Conservation (phyloP, 78 protist genomes). For the Cavenderia fasciculata region DNA sequence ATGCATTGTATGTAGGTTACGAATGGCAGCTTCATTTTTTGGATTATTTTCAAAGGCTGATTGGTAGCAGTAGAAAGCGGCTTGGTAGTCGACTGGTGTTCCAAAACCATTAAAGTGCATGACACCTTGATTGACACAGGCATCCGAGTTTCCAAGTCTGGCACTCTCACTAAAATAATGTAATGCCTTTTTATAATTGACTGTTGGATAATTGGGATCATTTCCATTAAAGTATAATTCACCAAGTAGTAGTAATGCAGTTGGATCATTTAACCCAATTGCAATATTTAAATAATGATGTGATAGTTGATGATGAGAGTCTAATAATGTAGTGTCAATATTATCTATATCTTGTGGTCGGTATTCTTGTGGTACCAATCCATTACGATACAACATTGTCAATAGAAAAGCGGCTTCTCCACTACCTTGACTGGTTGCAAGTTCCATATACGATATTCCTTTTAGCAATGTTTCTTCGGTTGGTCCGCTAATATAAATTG, state of each 20-base stretch:
- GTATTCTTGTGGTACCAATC: background rate
- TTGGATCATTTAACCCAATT: slow-evolving; percentile 8
- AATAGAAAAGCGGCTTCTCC: slow-evolving; percentile 23
- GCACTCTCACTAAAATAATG: slow-evolving; percentile 11
- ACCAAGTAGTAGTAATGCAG: slow-evolving; percentile 20
- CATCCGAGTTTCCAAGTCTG: slow-evolving; percentile 45
- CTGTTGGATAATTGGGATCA: background rate
- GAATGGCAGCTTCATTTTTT: slow-evolving; percentile 46
- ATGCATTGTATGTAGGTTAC: slow-evolving; percentile 51
- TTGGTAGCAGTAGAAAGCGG: slow-evolving; percentile 62
- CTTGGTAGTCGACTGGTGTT: background rate
- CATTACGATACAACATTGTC: slow-evolving; percentile 32
- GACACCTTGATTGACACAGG: slow-evolving; percentile 50
- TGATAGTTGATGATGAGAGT: background rate
- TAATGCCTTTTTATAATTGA: slow-evolving; percentile 42
- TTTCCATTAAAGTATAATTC: slow-evolving; percentile 51
- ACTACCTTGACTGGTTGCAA: slow-evolving; percentile 39
- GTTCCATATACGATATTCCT: background rate
- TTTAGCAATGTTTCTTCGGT: background rate
- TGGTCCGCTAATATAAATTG: slow-evolving; percentile 1
- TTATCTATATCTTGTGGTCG: background rate
- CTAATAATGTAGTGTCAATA: background rate
- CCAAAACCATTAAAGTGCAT: slow-evolving; percentile 65
- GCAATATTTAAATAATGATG: slow-evolving; percentile 9
- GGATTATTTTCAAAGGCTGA: slow-evolving; percentile 28